These are phyloP conservation scores for Fusarium succisae DNA, from an alignment of 2,329 filamentous ascomycete genomes.

Conservation along the genomic window DNA sequence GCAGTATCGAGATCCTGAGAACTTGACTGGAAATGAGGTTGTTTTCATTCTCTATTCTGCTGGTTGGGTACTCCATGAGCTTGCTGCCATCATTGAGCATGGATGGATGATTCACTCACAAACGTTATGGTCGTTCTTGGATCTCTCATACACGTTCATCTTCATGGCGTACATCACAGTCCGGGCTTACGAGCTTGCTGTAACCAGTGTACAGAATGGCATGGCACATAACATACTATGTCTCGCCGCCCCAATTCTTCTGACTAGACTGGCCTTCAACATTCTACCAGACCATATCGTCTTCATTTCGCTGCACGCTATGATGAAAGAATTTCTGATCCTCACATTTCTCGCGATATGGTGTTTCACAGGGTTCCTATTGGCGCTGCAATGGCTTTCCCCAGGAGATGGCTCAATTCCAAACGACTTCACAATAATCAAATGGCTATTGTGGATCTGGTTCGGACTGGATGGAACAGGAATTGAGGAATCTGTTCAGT, in stretches of 20 bases:
- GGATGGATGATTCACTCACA: constrained; percentile 73
- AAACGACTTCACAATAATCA: constrained; percentile 64
- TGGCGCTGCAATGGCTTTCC: constrained; percentile 72
- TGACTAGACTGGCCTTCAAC: constrained; percentile 76
- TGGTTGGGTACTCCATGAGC: constrained; percentile 73
- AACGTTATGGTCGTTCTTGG: constrained; percentile 77
- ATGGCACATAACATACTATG: constrained; percentile 69
- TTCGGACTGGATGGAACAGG: constrained; percentile 74
- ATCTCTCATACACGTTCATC: constrained; percentile 72
- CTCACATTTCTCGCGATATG: constrained; percentile 70
- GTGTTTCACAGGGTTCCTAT: constrained; percentile 75
- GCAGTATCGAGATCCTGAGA: constrained; percentile 57
- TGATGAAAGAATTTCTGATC: constrained; percentile 76
- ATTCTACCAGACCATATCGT: constrained; percentile 78
- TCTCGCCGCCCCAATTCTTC: constrained; percentile 70
- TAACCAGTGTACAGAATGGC: constrained; percentile 55
- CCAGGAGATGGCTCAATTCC: constrained; percentile 33
- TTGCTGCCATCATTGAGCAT: constrained; percentile 72
- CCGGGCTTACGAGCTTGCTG: constrained; percentile 62
- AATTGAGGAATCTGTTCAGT: constrained; percentile 59
- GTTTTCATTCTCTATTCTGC: constrained; percentile 69
- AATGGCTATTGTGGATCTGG: constrained; percentile 83
- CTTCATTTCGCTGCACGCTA: constrained; percentile 75
- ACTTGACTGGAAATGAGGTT: constrained; percentile 60
- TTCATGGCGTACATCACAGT: constrained; percentile 67